Percentiles rank a stretch among this genome's conserved stretches.
Evolutionary conservation across 179 eudicot genomes (phyloP).

Genomic region (Spergularia azorica): DNA sequence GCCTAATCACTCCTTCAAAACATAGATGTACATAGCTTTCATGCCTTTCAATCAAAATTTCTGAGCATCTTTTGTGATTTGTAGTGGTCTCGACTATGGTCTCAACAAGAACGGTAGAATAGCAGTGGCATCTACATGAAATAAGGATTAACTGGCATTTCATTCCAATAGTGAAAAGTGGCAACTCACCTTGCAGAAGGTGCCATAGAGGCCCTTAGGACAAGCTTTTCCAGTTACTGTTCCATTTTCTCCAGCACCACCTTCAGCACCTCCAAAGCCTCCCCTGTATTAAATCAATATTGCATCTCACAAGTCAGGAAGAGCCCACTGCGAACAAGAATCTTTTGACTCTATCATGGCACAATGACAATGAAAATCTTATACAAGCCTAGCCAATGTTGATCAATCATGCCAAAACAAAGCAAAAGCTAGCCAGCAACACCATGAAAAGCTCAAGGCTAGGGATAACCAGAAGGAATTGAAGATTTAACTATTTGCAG

Average conservation of each 20-base stretch:
- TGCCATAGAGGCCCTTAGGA: conserved; percentile 89
- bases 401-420: background rate
- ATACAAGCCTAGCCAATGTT: background rate
- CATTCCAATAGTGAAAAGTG: conserved; percentile 2
- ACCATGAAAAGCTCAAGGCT: background rate
- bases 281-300: conserved; percentile 49
- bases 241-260: conserved; percentile 75
- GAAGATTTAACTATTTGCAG: background rate
- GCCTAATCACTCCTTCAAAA: too few relatives aligned
- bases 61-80: too few relatives aligned
- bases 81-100: too few relatives aligned
- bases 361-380: background rate
- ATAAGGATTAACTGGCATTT: background rate
- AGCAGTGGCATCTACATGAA: background rate
- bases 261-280: conserved; percentile 72
- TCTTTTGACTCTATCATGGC: background rate
- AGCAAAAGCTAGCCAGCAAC: background rate
- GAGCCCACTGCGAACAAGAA: background rate
- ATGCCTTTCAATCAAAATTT: too few relatives aligned
- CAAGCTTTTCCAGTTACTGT: conserved; percentile 87
- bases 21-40: too few relatives aligned
- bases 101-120: too few relatives aligned
- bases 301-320: conserved; percentile 12
- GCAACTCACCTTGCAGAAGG: conserved; percentile 69
- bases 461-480: background rate